Evolutionary conservation across 2,329 filamentous ascomycete genomes (phyloP), one percentile per base, ranked within the genome.

Genomic region (Scorias spongiosa): DNA sequence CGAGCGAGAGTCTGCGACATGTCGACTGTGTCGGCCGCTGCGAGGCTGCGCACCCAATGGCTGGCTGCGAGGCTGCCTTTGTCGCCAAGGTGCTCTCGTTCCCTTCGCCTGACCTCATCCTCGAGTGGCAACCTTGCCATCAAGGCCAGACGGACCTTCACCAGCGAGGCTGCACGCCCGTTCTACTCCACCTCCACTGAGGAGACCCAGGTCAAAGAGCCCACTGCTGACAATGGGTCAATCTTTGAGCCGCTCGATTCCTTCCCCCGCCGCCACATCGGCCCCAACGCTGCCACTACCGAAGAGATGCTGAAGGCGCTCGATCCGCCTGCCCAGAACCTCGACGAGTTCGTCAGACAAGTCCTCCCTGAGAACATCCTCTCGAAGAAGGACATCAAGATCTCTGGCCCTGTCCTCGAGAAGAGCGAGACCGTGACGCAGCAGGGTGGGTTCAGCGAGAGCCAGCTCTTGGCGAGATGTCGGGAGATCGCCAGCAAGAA

Each of bases 241-340:
- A 54, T 60, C 45, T 68, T 68, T 57, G 61, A 61, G 34, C 62
- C 62, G 32, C 66, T 76, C 45, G 76, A 81, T 57, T 76, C 76
- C 36, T 93, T 94, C 57, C 72, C 82, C 44, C 74, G 81, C 46
- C 78, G 89, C 41, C 89, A 95, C 65, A 93, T 95, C 65, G 88
- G 88, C 1, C 87, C 87, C 2, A 79, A 81, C 42, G 71, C 80
- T 29, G 67, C 71, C 39, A 79, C 84, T 44, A 75, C 79, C 1
- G 68, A 78, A 51, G 70, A 79, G 57, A 95, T 96, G 89, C 77
- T 95, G 47, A 75, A 80, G 54, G 73, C 74, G 1, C 70, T 96
- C 36, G 80, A 85, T 46, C 84, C 86, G 14, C 83, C 84, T 0
- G 81, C 71, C 9, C 68, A 72, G 48, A 80, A 72, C 39, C 64